Evolutionary conservation across 805 yeast genomes (phyloP).

Genomic region (Yarrowia deformans): DNA sequence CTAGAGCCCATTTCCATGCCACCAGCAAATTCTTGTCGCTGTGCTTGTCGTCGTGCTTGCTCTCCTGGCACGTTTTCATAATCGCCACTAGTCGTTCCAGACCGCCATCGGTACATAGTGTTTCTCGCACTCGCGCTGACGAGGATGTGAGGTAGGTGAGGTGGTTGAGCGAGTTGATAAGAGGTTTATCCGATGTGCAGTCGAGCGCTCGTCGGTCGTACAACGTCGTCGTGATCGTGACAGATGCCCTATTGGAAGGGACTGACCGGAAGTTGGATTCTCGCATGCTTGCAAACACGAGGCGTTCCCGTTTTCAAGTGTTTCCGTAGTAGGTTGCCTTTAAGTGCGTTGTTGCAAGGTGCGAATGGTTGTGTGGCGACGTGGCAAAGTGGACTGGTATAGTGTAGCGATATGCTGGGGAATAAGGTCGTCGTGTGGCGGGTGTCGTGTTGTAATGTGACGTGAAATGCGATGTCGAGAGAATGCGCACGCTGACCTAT

Average conservation of each 20-base stretch:
- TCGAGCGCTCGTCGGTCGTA: conserved; percentile 94
- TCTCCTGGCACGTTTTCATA: conserved; percentile 73
- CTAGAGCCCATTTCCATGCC: conserved; percentile 98
- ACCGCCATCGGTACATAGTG: conserved; percentile 89
- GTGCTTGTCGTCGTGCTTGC: conserved; percentile 31
- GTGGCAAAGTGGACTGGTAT: conserved; percentile 17
- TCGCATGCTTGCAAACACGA: conserved; percentile 62
- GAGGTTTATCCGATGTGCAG: conserved; percentile 85
- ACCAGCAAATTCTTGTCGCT: conserved; percentile 57
- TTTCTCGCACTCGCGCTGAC: conserved; percentile 88
- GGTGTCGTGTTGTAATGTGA: conserved; percentile 12
- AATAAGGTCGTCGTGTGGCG: conserved; percentile 3
- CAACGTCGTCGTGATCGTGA: conserved; percentile 83
- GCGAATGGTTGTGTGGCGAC: conserved; percentile 16
- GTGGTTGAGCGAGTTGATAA: conserved; percentile 90
- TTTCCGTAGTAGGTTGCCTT: conserved; percentile 9
- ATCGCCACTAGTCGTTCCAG: conserved; percentile 86
- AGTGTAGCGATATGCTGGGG: background rate
- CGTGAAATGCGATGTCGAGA: background rate
- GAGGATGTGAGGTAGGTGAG: conserved; percentile 85
- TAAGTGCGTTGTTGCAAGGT: conserved; percentile 2
- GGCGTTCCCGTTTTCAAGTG: background rate
- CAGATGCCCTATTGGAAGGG: conserved; percentile 85
- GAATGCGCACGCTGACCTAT: conserved; percentile 1
- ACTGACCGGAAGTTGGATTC: conserved; percentile 86